Conservation (phyloP, 257 asterid genomes). For the Solanum boliviense region DNA sequence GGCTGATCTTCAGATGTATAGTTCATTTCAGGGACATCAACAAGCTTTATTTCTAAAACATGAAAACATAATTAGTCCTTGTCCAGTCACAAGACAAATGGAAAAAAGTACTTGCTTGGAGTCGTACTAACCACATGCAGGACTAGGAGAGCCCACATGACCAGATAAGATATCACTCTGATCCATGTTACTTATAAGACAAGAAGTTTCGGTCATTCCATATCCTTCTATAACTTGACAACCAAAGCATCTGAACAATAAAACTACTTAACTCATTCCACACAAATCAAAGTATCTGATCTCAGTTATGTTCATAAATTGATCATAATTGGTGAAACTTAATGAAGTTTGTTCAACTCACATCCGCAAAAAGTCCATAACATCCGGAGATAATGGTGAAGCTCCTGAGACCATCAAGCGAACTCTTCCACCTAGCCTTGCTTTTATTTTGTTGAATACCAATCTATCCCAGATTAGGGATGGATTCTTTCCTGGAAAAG, state of each 20-base stretch:
- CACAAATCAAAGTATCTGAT: not conserved
- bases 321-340: not conserved
- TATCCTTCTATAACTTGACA: slow-evolving; percentile 79
- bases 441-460: slow-evolving; percentile 88
- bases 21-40: slow-evolving; percentile 91
- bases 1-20: slow-evolving; percentile 89
- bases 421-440: slow-evolving; percentile 81
- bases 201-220: slow-evolving; percentile 93
- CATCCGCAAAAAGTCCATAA: slow-evolving; percentile 86
- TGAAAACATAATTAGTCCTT: not conserved
- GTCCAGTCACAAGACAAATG: not conserved
- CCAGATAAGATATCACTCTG: slow-evolving; percentile 59
- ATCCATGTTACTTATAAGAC: slow-evolving; percentile 69
- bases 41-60: slow-evolving; percentile 71
- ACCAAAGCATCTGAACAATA: slow-evolving; percentile 66
- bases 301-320: not conserved
- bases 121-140: slow-evolving; percentile 72
- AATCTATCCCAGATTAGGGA: slow-evolving; percentile 91
- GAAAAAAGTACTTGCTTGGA: not conserved
- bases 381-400: slow-evolving; percentile 89
- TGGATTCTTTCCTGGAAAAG: slow-evolving; percentile 58
- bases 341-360: slow-evolving; percentile 24
- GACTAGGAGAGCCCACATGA: slow-evolving; percentile 89
- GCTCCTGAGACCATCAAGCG: slow-evolving; percentile 89
- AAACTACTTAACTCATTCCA: not conserved